Base-by-base conservation (phyloP, 352 stramenopile species). In the Phytophthora gonapodyides region DNA sequence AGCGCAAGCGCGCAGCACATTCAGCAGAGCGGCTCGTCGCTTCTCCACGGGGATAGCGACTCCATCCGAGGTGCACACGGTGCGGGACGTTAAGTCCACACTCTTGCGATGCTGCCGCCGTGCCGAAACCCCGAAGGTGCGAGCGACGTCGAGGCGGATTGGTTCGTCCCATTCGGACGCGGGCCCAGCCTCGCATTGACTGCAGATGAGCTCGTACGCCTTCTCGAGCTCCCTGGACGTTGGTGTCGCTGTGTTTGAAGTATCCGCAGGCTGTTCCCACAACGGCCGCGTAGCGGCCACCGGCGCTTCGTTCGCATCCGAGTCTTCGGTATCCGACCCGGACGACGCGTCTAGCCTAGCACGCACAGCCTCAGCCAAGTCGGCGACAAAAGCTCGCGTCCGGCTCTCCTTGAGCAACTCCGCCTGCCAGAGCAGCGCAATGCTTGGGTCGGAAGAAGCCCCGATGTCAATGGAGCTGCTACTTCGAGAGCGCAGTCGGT, bases 111-210 rank as follows among this genome's bases (percentile, higher is more conserved):
- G 64, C 27, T 68, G 75, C 5, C 81, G 78, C 31, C 85, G 49
- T 2, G 78, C 76, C 35, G 84, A 88, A 19, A 81, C 64, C 2
- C 84, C 84, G 54, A 91, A 93, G 27, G 81, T 91, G 6, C 84
- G 71, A 36, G 75, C 62, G n/a, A 91, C 80, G 51, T 93, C 84
- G 15, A 76, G 59, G 17, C 71, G 64, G 46, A 93, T 93, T 67
- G 91, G 84, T 54, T 83, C 70, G 30, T 93, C 84, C 37, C 80
- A 70, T n/a, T 64, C 53, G 11, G 63, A 57, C 11, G 47, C 44
- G 30, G 49, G 45, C 0, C 64, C 46, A 3, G 41, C 59, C 16
- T 78, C 69, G 41, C 81, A 91, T 5, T 71, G 73, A 1, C 62
- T 59, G 17, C 76, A 64, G 17, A 89, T 80, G 30, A 89, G 61